Conservation (phyloP, 2,329 filamentous ascomycete genomes). For the Phyllosticta citrichinensis region DNA sequence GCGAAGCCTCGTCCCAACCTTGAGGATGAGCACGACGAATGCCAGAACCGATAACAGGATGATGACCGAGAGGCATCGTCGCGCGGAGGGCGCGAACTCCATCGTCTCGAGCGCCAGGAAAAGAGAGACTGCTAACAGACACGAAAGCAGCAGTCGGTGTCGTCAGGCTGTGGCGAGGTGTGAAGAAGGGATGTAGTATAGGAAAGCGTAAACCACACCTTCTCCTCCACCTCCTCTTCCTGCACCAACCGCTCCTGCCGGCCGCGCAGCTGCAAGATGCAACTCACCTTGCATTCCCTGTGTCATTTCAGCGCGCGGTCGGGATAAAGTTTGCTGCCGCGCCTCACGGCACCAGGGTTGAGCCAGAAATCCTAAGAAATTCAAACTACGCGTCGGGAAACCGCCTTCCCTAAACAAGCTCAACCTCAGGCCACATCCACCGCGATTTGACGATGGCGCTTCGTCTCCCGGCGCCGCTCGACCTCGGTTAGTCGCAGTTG, state of each 20-base stretch:
- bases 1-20: not conserved
- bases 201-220: not conserved
- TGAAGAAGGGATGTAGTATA: not conserved
- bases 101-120: not conserved
- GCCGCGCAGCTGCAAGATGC: not conserved
- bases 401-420: not conserved
- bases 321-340: not conserved
- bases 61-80: not conserved
- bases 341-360: not conserved
- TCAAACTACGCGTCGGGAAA: not conserved
- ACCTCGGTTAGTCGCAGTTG: not conserved
- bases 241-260: too few relatives aligned
- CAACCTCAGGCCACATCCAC: not conserved
- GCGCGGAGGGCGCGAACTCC: not conserved
- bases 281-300: not conserved
- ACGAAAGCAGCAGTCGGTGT: not conserved
- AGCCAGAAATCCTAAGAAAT: not conserved
- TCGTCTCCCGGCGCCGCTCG: not conserved
- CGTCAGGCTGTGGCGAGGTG: not conserved
- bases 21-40: not conserved
- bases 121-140: not conserved
- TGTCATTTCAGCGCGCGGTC: not conserved
- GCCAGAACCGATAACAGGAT: not conserved
- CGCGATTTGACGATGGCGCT: not conserved
- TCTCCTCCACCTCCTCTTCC: not conserved